These are phyloP conservation scores for Pythium aquatile DNA, from an alignment of 352 stramenopile species.

Conservation along the genomic window DNA sequence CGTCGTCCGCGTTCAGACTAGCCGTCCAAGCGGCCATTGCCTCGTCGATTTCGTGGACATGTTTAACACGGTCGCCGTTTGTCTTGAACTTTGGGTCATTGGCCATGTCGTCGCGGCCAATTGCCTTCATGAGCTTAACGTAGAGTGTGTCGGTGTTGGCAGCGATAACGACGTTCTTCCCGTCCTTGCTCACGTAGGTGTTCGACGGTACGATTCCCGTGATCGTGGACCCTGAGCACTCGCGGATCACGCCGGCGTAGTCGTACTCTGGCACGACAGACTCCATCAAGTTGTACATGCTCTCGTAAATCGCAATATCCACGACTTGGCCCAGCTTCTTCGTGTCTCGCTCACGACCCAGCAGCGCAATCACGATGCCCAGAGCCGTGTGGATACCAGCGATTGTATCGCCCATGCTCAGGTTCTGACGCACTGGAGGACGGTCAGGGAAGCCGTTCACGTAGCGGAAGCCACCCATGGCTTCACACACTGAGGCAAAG, in stretches of 20 bases:
- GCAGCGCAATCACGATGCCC: constrained; percentile 76
- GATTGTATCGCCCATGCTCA: constrained; percentile 83
- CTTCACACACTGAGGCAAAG: constrained; percentile 86
- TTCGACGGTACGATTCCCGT: constrained; percentile 88
- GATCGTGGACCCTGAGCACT: constrained; percentile 86
- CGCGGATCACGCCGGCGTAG: constrained; percentile 71
- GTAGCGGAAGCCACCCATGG: constrained; percentile 85
- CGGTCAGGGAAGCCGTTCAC: constrained; percentile 85
- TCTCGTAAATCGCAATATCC: constrained; percentile 87
- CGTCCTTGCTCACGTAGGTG: constrained; percentile 80
- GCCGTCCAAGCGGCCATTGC: constrained; percentile 55
- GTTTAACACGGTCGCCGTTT: constrained; percentile 61
- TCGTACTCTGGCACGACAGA: constrained; percentile 83
- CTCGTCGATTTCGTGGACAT: constrained; percentile 63
- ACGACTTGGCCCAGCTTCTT: constrained; percentile 67
- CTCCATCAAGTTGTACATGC: constrained; percentile 87
- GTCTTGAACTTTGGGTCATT: constrained; percentile 55
- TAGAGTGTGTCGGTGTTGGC: constrained; percentile 86
- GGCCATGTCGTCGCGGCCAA: constrained; percentile 58
- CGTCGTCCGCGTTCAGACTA: constrained; percentile 40
- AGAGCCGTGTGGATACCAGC: constrained; percentile 80
- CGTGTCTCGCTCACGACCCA: constrained; percentile 57
- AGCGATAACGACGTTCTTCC: constrained; percentile 84
- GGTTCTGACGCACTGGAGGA: constrained; percentile 73
- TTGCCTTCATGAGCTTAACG: constrained; percentile 73